A percentile compares a stretch with the other conserved stretches of the same genome.
Conservation (phyloP, 495 filamentous ascomycete species). For the Neurospora sp. region DNA sequence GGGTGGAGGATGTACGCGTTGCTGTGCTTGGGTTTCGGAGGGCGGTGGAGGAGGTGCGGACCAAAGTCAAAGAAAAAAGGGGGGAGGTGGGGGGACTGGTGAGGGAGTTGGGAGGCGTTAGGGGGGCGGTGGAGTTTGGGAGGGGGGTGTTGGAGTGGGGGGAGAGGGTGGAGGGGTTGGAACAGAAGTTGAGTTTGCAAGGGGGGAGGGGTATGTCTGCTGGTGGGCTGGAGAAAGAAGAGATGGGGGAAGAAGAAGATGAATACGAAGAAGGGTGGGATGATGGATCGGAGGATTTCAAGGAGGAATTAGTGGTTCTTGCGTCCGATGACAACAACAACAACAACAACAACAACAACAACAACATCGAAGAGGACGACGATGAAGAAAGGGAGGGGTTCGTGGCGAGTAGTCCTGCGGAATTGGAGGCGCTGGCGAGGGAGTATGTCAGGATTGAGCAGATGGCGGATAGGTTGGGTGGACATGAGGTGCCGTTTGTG, state of each 20-base stretch:
- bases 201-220: not conserved
- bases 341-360: not conserved
- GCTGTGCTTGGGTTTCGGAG: constrained; percentile 49
- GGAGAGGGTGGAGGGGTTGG: constrained; percentile 61
- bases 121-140: constrained; percentile 41
- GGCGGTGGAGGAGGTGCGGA: constrained; percentile 51
- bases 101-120: constrained; percentile 29
- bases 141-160: constrained; percentile 61
- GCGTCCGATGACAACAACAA: constrained; percentile 2
- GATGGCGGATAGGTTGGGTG: constrained; percentile 33
- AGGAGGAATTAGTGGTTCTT: constrained; percentile 9
- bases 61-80: constrained; percentile 31
- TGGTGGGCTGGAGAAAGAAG: not conserved
- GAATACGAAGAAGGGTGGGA: constrained; percentile 25
- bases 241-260: constrained; percentile 24
- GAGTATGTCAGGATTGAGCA: constrained; percentile 31
- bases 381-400: constrained; percentile 13
- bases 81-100: constrained; percentile 29
- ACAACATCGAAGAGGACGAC: constrained; percentile 16
- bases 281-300: constrained; percentile 19
- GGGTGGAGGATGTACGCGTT: constrained; percentile 21
- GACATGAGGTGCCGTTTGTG: constrained; percentile 26
- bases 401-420: constrained; percentile 30
- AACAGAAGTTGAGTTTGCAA: constrained; percentile 44
- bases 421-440: constrained; percentile 32